phyloP scores from a whole-genome alignment of 169 alveolate genomes.

The Babesia ovata region DNA sequence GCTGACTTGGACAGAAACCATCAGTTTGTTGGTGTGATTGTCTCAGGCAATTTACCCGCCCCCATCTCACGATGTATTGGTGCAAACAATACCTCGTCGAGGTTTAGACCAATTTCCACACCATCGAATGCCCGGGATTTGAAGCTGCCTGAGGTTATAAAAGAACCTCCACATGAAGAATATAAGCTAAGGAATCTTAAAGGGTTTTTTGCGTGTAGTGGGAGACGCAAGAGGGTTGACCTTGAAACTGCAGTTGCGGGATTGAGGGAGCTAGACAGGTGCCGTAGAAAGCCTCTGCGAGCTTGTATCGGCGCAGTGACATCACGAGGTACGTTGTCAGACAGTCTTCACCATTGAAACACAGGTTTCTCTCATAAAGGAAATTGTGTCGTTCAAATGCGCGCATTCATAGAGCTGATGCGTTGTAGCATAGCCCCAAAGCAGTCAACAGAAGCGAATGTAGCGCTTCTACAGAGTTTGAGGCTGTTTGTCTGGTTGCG shows the following conservation, averaged over 20 bases:
- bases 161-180: slow-evolving; percentile 56
- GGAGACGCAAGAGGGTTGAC: slow-evolving; percentile 8
- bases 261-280: slow-evolving; percentile 18
- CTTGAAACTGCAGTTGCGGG: slow-evolving; percentile 15
- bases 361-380: slow-evolving; percentile 42
- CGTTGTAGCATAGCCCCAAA: background rate
- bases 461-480: background rate
- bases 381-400: slow-evolving; percentile 23
- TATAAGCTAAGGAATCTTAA: slow-evolving; percentile 49
- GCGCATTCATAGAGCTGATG: slow-evolving; percentile 17
- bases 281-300: slow-evolving; percentile 20
- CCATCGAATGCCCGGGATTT: background rate
- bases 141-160: background rate
- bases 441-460: background rate
- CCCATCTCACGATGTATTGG: slow-evolving; percentile 3
- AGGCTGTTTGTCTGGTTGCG: slow-evolving; percentile 20
- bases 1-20: slow-evolving; percentile 1
- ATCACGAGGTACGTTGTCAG: slow-evolving; percentile 28
- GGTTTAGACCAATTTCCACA: background rate
- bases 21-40: background rate
- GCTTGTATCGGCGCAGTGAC: slow-evolving; percentile 49
- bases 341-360: background rate
- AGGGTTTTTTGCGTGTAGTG: slow-evolving; percentile 11
- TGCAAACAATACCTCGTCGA: background rate
- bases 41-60: background rate